Base-by-base conservation (phyloP, 2,329 filamentous ascomycete species). In the Talaromyces marneffei region DNA sequence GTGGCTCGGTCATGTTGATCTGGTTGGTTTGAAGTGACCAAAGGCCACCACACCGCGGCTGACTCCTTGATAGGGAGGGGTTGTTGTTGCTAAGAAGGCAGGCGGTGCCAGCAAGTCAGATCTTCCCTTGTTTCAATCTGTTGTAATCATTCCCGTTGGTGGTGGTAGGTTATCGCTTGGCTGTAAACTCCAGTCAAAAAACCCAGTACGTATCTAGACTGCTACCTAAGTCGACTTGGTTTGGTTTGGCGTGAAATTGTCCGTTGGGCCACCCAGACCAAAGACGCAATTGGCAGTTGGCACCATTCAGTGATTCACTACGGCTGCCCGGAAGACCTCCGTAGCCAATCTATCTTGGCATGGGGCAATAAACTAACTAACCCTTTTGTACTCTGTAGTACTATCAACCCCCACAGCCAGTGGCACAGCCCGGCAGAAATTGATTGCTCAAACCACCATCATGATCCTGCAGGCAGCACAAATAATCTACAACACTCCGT, bases 1-100 rank as follows among this genome's bases (percentile, higher is more conserved):
- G 77, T 66, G 79, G 79, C 67, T 84, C 82, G 25, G 81, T 73
- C 83, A 85, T 85, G 29, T 72, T 55, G 14, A 53, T 12, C 56
- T 54, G 35, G 50, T 61, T 46, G 59, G 63, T 56, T n/a, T 9
- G 8, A n/a, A 52, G 16, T 31, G 46, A 50, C 46, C 46, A 16
- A 29, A 23, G 20, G 57, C 57, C 46, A 50, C 46, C 16, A 50
- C 42, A 48, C 46, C 25, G 29, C 44, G 16, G 25, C 44, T 8
- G 25, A 50, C 25, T 46, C 23, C 23, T 50, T 23, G 3, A 18
- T n/a, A 2, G 5, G 29, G 8, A 31, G 46, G 27, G 12, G 4
- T 18, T 50, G 46, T 33, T 33, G 9, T 50, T 20, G n/a, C 8
- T 18, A 8, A 29, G 16, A 4, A 31, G 10, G 9, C 16, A 4